Evolutionary conservation across 495 filamentous ascomycete species (phyloP), one percentile per base, ranked within the genome.

Genomic region (Penicillium manginii): DNA sequence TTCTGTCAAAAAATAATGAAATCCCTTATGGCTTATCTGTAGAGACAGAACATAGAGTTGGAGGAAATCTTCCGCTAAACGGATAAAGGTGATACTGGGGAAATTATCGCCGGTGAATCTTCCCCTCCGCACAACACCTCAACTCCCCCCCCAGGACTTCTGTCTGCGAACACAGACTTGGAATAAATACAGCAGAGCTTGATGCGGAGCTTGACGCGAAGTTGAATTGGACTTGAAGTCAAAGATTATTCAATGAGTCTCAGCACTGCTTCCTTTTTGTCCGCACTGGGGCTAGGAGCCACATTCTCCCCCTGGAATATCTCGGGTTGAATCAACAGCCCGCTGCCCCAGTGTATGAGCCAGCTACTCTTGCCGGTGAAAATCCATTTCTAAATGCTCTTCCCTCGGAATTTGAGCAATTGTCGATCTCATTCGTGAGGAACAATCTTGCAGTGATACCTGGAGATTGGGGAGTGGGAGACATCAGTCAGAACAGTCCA

Each of bases 381-480:
- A 18, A 43, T 33, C 40, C 6, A 5, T 54, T 49, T 23, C 22
- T 59, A 2, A 59, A 54, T 35, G 31, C 11, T 3, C 14, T 50
- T 6, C 57, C 57, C 21, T n/a, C 26, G 18, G 26, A 14, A 7
- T 61, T 61, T 26, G 53, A 57, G 19, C 7, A 61, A 18, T 17
- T 54, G 8, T 61, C 58, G 1, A 11, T 61, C n/a, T 46, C 53
- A 4, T 61, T 18, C 31, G 53, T 61, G 19, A 57, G 40, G 18
- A 49, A 61, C 19, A 61, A 61, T 46, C 46, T 61, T 35, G 58
- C 58, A 29, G 52, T 60, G 4, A 55, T 60, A 10, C 52, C 58
- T 14, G 58, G 58, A 9, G 47, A 55, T 33, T 60, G 58, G 58
- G 52, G 55, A 26, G 32, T n/a, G 18, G 47, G 58, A 5, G 47